phyloP scores from a whole-genome alignment of 176 grass and related monocot genomes.

The Tillandsia fasciculata region DNA sequence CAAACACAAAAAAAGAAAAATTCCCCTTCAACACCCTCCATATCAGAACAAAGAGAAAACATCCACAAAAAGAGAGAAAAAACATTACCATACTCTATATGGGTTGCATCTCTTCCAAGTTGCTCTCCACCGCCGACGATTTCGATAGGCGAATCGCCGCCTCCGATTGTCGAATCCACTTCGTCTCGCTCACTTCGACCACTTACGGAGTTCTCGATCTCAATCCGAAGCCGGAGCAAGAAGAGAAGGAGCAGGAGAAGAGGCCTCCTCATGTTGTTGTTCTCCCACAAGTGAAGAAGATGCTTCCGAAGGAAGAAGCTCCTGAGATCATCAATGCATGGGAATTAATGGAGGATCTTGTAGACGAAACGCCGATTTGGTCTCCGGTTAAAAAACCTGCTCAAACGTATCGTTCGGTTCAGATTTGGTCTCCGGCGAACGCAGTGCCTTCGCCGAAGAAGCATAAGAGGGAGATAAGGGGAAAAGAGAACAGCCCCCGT shows the following conservation, averaged over 20 bases:
- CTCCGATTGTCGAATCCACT: slow-evolving; percentile 48
- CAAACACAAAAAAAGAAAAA: slow-evolving; percentile 28
- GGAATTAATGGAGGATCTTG: slow-evolving; percentile 88
- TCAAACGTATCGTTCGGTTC: slow-evolving; percentile 18
- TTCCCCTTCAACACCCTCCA: neutral
- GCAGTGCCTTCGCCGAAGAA: slow-evolving; percentile 40
- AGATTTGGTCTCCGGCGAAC: slow-evolving; percentile 54
- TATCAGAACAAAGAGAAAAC: neutral
- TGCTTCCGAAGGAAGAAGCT: slow-evolving; percentile 24
- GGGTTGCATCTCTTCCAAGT: slow-evolving; percentile 96
- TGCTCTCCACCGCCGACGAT: slow-evolving; percentile 40
- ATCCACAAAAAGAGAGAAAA: slow-evolving; percentile 5
- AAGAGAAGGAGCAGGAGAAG: slow-evolving; percentile 47
- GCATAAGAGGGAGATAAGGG: slow-evolving; percentile 24
- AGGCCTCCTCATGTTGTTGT: slow-evolving; percentile 25
- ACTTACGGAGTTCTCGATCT: slow-evolving; percentile 87
- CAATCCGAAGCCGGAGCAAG: slow-evolving; percentile 23
- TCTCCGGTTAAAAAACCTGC: slow-evolving; percentile 61
- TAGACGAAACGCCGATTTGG: slow-evolving; percentile 30
- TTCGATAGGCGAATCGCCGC: slow-evolving; percentile 26
- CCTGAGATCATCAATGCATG: slow-evolving; percentile 84
- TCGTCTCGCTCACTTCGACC: slow-evolving; percentile 86
- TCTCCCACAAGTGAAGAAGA: slow-evolving; percentile 39
- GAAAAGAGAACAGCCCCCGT: slow-evolving; percentile 86
- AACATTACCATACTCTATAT: slow-evolving; percentile 29